Evolutionary conservation across 805 yeast genomes (phyloP).

Genomic region (Saccharomycopsis fibuligera): DNA sequence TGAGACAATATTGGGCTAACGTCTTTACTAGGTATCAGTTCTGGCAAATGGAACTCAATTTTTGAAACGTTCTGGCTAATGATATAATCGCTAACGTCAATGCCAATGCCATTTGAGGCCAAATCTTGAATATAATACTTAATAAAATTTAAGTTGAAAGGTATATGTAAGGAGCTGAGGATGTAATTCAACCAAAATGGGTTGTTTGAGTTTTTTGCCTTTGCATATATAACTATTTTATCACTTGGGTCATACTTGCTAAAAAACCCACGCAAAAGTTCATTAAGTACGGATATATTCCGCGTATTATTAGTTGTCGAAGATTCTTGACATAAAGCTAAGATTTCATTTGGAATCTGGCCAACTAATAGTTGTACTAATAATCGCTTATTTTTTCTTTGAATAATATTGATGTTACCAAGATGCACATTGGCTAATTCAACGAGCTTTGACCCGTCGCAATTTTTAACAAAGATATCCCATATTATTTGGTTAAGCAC

Average conservation of each 20-base stretch:
- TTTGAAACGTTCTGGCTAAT: not conserved
- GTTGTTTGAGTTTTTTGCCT: slow-evolving; percentile 10
- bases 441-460: not conserved
- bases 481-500: not conserved
- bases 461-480: not conserved
- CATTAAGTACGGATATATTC: slow-evolving; percentile 1
- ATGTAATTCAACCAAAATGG: slow-evolving; percentile 13
- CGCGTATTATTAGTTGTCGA: too few relatives aligned
- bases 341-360: not conserved
- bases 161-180: slow-evolving; percentile 3
- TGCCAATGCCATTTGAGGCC: too few relatives aligned
- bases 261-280: not conserved
- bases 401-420: not conserved
- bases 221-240: not conserved
- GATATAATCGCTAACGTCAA: not conserved
- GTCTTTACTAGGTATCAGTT: slow-evolving; percentile 1
- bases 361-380: not conserved
- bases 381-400: not conserved
- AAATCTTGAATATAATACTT: not conserved
- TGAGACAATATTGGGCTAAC: slow-evolving; percentile 1
- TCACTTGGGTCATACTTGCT: slow-evolving; percentile 3
- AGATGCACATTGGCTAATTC: not conserved
- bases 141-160: slow-evolving; percentile 3
- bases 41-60: slow-evolving; percentile 7
- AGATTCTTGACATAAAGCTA: not conserved